Percentiles rank a stretch among this genome's conserved stretches.
phyloP scores from a whole-genome alignment of 2,329 filamentous ascomycete genomes.

The Trichoderma sp. region DNA sequence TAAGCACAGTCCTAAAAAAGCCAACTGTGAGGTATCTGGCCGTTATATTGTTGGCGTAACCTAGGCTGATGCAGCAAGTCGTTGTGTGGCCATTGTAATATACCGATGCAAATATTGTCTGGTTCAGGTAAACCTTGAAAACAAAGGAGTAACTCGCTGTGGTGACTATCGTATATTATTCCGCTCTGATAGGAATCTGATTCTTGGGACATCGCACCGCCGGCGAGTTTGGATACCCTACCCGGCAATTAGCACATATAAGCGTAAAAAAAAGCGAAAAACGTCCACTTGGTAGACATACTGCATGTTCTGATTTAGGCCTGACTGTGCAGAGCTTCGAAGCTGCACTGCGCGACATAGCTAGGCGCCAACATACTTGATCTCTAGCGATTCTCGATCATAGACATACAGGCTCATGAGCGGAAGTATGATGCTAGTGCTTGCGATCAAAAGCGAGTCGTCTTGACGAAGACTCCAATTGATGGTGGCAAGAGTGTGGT shows the following conservation, averaged over 20 bases:
- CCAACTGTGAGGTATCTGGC: neutral
- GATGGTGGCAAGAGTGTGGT: neutral
- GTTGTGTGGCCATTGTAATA: neutral
- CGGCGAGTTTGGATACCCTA: neutral
- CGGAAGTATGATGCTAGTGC: neutral
- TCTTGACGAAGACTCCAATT: neutral
- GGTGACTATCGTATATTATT: neutral
- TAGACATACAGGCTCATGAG: too few relatives aligned
- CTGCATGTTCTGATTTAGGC: neutral
- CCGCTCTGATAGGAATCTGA: neutral
- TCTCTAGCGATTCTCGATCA: neutral
- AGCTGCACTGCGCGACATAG: neutral
- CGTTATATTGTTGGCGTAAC: neutral
- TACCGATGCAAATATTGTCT: neutral
- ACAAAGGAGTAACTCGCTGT: neutral
- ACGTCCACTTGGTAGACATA: neutral
- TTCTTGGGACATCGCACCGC: too few relatives aligned
- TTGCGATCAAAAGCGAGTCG: neutral
- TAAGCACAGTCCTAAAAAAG: accelerated
- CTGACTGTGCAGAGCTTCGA: neutral
- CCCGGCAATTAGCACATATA: neutral
- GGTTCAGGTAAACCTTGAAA: neutral
- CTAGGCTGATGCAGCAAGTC: neutral
- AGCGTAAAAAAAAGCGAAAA: neutral
- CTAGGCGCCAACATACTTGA: neutral